Evolutionary conservation across 2,329 filamentous ascomycete species (phyloP).

Genomic region (Xylaria polymorpha): DNA sequence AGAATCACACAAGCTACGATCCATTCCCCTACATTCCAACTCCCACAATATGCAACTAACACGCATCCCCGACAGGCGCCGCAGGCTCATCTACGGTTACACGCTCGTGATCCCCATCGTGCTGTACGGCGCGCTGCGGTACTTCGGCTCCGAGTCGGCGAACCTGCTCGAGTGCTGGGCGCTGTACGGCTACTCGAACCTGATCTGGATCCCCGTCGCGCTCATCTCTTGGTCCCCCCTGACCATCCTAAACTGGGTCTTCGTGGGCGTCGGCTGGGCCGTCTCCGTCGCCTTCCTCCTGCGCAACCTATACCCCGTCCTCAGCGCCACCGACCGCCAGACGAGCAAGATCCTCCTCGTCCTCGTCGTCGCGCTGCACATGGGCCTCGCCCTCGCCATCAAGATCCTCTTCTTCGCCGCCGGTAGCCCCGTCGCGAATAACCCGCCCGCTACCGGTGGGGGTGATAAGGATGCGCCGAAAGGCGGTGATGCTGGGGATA

Average conservation of each 20-base stretch:
- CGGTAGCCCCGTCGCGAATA: constrained; percentile 67
- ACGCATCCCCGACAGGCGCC: constrained; percentile 65
- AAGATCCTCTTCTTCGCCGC: constrained; percentile 97
- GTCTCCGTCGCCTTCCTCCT: constrained; percentile 86
- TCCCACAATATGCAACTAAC: constrained; percentile 29
- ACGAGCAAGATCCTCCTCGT: constrained; percentile 89
- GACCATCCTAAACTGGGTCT: constrained; percentile 89
- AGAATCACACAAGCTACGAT: background rate
- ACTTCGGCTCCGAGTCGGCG: constrained; percentile 94
- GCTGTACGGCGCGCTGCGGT: constrained; percentile 88
- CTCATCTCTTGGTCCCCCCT: constrained; percentile 90
- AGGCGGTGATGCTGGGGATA: constrained; percentile 36
- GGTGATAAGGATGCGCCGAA: constrained; percentile 30
- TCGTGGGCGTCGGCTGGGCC: constrained; percentile 87
- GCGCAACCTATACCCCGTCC: constrained; percentile 88
- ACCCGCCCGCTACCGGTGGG: constrained; percentile 30
- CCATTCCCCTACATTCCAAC: background rate
- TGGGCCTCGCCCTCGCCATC: constrained; percentile 91
- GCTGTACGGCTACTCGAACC: constrained; percentile 94
- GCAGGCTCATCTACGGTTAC: constrained; percentile 96
- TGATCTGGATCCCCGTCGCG: constrained; percentile 97
- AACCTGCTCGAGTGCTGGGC: constrained; percentile 96
- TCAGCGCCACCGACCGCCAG: constrained; percentile 92
- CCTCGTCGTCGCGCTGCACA: constrained; percentile 85
- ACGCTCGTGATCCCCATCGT: constrained; percentile 86